Conservation (phyloP, 345 rosid genomes). For the Trapa incisa region DNA sequence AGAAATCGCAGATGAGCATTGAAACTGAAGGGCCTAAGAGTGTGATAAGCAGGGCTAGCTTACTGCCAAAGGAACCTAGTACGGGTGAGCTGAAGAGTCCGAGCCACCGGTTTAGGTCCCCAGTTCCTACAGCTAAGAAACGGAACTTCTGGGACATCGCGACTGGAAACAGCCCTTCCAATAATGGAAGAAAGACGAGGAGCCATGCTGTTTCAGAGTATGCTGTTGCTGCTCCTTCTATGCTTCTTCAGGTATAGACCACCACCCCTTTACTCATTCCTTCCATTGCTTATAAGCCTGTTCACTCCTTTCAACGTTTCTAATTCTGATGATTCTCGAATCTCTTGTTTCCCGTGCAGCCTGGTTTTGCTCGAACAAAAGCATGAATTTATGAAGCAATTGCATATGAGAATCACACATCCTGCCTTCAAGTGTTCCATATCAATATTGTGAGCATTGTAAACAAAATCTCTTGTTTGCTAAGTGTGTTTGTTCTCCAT, state of each 20-base stretch:
- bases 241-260: conserved; percentile 72
- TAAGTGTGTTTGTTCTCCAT: neutral
- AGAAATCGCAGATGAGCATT: conserved; percentile 22
- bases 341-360: conserved; percentile 34
- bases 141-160: conserved; percentile 90
- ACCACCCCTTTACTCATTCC: conserved; percentile 1
- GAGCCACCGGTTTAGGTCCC: conserved; percentile 67
- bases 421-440: neutral
- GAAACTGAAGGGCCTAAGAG: conserved; percentile 29
- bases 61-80: conserved; percentile 44
- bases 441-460: neutral
- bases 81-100: conserved; percentile 59
- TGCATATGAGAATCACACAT: too few relatives aligned
- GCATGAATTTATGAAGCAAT: conserved; percentile 11
- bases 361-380: conserved; percentile 73
- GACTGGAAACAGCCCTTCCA: conserved; percentile 59
- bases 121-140: conserved; percentile 57
- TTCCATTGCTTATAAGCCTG: conserved; percentile 9
- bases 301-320: neutral
- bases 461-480: conserved; percentile 1
- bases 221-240: conserved; percentile 49
- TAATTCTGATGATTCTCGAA: neutral
- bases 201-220: conserved; percentile 46
- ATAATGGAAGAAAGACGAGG: conserved; percentile 65
- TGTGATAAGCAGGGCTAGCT: conserved; percentile 45